Evolutionary conservation across 129 eudicot species (phyloP).

Genomic region (Ambrosia trifida): DNA sequence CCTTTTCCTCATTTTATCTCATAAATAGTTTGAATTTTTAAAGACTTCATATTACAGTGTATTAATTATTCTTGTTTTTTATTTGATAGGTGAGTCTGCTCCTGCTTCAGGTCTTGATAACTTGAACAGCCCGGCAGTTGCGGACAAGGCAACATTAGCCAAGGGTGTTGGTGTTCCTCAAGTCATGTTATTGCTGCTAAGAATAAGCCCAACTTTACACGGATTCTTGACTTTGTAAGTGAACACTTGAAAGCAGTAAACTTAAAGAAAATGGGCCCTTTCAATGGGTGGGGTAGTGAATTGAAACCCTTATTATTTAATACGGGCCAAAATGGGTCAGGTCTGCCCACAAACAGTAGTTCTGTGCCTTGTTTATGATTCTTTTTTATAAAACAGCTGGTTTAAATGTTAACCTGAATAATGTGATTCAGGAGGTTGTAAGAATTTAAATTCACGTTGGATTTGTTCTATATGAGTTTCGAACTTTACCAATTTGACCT

Average conservation of each 20-base stretch:
- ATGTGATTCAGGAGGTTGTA: neutral
- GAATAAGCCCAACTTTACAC: constrained; percentile 57
- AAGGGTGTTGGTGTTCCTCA: constrained; percentile 53
- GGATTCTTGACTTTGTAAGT: constrained; percentile 75
- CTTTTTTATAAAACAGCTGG: neutral
- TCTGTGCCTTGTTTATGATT: too few species aligned
- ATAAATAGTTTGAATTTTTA: neutral
- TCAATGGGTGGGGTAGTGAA: too few species aligned
- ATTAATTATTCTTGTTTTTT: neutral
- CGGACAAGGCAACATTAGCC: constrained; percentile 54
- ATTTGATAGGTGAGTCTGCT: constrained; percentile 69
- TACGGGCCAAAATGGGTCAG: neutral
- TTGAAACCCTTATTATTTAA: neutral
- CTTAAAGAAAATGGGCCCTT: too few species aligned
- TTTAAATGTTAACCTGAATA: neutral
- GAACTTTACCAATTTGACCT: neutral
- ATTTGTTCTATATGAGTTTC: neutral
- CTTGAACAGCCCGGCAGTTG: constrained; percentile 54
- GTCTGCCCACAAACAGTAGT: neutral
- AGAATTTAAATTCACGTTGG: neutral
- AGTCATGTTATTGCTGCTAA: constrained; percentile 62
- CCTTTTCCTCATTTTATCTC: neutral
- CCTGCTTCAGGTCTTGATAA: constrained; percentile 94
- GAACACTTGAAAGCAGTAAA: neutral
- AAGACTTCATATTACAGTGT: neutral